Evolutionary conservation across 1,284 basidiomycete species (phyloP).

Genomic region (Heterobasidion irregulare): DNA sequence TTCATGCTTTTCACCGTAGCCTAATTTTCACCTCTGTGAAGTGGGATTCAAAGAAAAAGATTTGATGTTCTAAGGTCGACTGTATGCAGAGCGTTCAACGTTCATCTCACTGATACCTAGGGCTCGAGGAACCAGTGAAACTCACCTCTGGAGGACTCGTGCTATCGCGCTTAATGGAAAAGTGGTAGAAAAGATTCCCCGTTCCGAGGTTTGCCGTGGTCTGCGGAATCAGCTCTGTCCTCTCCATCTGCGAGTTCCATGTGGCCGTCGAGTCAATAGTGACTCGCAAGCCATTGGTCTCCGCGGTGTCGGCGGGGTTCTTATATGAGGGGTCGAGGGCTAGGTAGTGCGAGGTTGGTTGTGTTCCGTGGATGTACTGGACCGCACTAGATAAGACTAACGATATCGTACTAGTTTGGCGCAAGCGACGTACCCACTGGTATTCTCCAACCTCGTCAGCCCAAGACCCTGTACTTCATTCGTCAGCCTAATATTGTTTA

Average conservation of each 20-base stretch:
- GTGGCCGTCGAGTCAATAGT: slow-evolving; percentile 45
- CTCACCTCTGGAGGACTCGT: slow-evolving; percentile 47
- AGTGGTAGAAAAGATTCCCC: slow-evolving; percentile 60
- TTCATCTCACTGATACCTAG: background rate
- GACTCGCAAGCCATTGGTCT: slow-evolving; percentile 44
- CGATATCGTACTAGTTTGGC: background rate
- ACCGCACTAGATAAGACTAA: background rate
- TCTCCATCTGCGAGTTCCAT: slow-evolving; percentile 41
- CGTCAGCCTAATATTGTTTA: slow-evolving; percentile 1
- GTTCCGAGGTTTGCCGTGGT: slow-evolving; percentile 47
- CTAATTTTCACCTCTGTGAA: slow-evolving; percentile 43
- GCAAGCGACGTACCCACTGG: slow-evolving; percentile 37
- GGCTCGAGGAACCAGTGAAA: background rate
- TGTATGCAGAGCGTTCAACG: slow-evolving; percentile 12
- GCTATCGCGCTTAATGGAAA: slow-evolving; percentile 40
- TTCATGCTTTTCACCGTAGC: background rate
- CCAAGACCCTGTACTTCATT: slow-evolving; percentile 39
- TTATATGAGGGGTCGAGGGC: slow-evolving; percentile 45
- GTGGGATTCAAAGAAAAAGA: slow-evolving; percentile 56
- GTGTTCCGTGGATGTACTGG: slow-evolving; percentile 56
- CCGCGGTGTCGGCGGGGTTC: slow-evolving; percentile 49
- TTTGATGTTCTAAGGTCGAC: slow-evolving; percentile 50
- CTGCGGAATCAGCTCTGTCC: slow-evolving; percentile 50
- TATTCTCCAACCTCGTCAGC: slow-evolving; percentile 46
- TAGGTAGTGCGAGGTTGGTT: slow-evolving; percentile 46